These are phyloP conservation scores for Ilyonectria destructans DNA, from an alignment of 2,329 filamentous ascomycete species.

Conservation along the genomic window DNA sequence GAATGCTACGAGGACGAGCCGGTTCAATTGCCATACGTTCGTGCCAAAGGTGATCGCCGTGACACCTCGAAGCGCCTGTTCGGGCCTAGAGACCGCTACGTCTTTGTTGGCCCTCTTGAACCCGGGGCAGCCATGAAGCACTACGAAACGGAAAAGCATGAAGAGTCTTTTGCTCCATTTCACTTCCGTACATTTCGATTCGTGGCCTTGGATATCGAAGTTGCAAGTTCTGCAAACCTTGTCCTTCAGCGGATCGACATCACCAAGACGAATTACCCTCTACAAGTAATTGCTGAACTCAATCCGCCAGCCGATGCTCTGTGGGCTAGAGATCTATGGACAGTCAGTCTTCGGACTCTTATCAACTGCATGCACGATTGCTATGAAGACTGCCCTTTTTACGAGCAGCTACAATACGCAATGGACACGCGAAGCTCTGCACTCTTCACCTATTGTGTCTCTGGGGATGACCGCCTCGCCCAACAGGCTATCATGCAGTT, in stretches of 20 bases:
- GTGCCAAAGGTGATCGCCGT: not conserved
- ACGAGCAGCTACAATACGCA: constrained; percentile 53
- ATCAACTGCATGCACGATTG: constrained; percentile 48
- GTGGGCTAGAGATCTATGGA: constrained; percentile 34
- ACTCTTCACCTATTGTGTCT: constrained; percentile 50
- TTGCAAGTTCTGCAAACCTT: not conserved
- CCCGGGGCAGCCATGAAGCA: not conserved
- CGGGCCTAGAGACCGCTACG: constrained; percentile 10
- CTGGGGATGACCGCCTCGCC: constrained; percentile 51
- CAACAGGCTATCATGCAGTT: constrained; percentile 50
- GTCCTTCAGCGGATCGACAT: constrained; percentile 1
- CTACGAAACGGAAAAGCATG: not conserved
- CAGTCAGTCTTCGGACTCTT: constrained; percentile 35
- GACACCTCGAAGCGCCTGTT: not conserved
- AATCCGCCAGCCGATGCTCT: not conserved
- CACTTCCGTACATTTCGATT: constrained; percentile 32
- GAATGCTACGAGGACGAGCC: constrained; percentile 19
- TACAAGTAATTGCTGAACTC: not conserved
- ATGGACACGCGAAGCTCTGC: constrained; percentile 49
- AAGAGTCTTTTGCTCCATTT: constrained; percentile 13
- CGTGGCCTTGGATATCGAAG: constrained; percentile 19
- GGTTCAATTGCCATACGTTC: not conserved
- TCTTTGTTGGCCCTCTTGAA: not conserved
- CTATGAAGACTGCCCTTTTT: constrained; percentile 54
- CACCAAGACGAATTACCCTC: constrained; percentile 14